Evolutionary conservation across 805 yeast genomes (phyloP).

Genomic region (Candida pseudoglaebosa): DNA sequence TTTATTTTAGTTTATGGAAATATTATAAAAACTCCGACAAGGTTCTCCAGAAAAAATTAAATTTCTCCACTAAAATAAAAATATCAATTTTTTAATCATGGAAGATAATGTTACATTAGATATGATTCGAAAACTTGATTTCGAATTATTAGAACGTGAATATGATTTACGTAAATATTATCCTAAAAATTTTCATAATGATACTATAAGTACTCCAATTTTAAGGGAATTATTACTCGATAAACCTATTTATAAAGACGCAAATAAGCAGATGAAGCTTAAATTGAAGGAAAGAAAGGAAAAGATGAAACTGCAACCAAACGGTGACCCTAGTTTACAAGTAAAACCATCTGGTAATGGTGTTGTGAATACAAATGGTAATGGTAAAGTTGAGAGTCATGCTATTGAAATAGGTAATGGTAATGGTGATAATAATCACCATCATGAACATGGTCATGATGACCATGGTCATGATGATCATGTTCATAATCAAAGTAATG

Average conservation of each 20-base stretch:
- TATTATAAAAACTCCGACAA: too few relatives aligned
- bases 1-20: too few relatives aligned
- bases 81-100: background rate
- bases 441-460: background rate
- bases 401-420: background rate
- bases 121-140: slow-evolving; percentile 18
- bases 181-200: slow-evolving; percentile 37
- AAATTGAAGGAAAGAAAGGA: slow-evolving; percentile 3
- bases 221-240: slow-evolving; percentile 28
- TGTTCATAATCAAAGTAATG: background rate
- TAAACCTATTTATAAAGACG: slow-evolving; percentile 40
- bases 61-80: background rate
- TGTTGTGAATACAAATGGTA: background rate
- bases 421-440: background rate
- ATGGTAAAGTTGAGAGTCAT: background rate
- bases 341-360: background rate
- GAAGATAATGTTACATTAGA: slow-evolving; percentile 3
- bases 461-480: background rate
- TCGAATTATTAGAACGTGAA: slow-evolving; percentile 31
- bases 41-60: slow-evolving; percentile 1
- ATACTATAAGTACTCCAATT: slow-evolving; percentile 33
- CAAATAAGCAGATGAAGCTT: slow-evolving; percentile 25
- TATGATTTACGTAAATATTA: slow-evolving; percentile 35
- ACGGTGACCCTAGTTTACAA: background rate
- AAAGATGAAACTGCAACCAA: background rate